Evolutionary conservation across 2,329 filamentous ascomycete species (phyloP).

Genomic region (Diaporthe velutina): DNA sequence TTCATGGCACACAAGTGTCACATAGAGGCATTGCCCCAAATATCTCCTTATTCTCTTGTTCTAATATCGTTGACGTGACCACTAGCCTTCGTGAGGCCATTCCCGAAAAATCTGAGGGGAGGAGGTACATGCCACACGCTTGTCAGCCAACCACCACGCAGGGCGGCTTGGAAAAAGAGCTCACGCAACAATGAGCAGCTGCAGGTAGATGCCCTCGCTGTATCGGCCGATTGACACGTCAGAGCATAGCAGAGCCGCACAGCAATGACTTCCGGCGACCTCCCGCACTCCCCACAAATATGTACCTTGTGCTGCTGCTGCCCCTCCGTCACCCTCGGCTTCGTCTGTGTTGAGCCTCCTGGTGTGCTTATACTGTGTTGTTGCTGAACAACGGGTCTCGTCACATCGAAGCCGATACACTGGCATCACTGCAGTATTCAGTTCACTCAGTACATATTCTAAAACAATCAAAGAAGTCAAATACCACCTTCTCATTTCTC

Average conservation of each 20-base stretch:
- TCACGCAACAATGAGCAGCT: conserved; percentile 28
- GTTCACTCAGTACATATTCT: background rate
- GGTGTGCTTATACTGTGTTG: conserved; percentile 21
- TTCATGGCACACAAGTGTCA: background rate
- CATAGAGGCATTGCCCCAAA: background rate
- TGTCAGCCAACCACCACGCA: conserved; percentile 6
- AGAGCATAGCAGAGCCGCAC: conserved; percentile 39
- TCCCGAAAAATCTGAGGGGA: conserved; percentile 7
- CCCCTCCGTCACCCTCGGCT: conserved; percentile 31
- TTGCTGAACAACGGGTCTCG: background rate
- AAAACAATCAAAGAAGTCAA: background rate
- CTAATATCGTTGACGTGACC: background rate
- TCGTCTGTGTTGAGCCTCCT: conserved; percentile 9
- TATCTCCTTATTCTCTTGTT: background rate
- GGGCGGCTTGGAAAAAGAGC: background rate
- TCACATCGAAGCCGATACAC: background rate
- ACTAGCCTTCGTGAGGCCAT: conserved; percentile 29
- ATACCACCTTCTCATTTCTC: background rate
- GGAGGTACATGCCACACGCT: conserved; percentile 31
- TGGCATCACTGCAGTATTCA: background rate
- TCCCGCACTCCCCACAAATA: conserved; percentile 27
- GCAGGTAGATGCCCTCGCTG: conserved; percentile 35
- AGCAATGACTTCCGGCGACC: conserved; percentile 27
- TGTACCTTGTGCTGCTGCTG: conserved; percentile 34
- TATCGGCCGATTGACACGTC: conserved; percentile 41